Percentiles rank a stretch among this genome's conserved stretches.
phyloP scores from a whole-genome alignment of 164 flowering plant genomes.

The Tetracentron sinense region DNA sequence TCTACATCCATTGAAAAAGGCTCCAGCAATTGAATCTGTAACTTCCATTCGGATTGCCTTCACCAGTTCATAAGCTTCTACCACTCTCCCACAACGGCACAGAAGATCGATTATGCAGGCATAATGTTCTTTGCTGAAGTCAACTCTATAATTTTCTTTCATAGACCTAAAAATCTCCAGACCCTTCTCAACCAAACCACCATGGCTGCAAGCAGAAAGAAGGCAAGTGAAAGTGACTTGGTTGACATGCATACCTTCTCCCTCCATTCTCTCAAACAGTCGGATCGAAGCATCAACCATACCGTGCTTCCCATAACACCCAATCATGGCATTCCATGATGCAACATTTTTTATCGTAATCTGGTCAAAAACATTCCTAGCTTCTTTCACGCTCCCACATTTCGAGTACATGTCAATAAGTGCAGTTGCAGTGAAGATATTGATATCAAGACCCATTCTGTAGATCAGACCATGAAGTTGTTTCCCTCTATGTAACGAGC shows the following conservation, averaged over 20 bases:
- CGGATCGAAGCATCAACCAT: constrained; percentile 26
- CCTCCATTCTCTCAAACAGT: constrained; percentile 41
- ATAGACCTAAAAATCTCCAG: too few relatives aligned
- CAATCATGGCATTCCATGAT: too few relatives aligned
- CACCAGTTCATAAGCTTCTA: constrained; percentile 44
- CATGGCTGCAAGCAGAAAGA: too few relatives aligned
- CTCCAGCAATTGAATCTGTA: constrained; percentile 40
- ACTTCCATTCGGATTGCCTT: constrained; percentile 23
- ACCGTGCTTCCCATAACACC: too few relatives aligned
- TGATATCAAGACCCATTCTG: constrained; percentile 30
- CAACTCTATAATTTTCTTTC: too few relatives aligned
- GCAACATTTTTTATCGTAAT: too few relatives aligned
- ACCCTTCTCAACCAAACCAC: too few relatives aligned
- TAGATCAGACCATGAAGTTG: constrained; percentile 41
- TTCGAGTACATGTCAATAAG: too few relatives aligned
- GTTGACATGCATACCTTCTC: constrained; percentile 30
- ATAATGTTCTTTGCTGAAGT: too few relatives aligned
- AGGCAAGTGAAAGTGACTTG: constrained; percentile 45
- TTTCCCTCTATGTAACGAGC: constrained; percentile 32
- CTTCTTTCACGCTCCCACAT: constrained; percentile 38
- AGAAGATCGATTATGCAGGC: too few relatives aligned
- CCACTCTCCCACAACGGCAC: constrained; percentile 45
- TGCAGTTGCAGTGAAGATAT: constrained; percentile 46
- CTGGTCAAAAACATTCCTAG: constrained; percentile 35
- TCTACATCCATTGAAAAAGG: constrained; percentile 58